Percentiles rank a stretch among this genome's conserved stretches.
phyloP scores from a whole-genome alignment of 495 filamentous ascomycete genomes.

The Aspergillus kassunensis region DNA sequence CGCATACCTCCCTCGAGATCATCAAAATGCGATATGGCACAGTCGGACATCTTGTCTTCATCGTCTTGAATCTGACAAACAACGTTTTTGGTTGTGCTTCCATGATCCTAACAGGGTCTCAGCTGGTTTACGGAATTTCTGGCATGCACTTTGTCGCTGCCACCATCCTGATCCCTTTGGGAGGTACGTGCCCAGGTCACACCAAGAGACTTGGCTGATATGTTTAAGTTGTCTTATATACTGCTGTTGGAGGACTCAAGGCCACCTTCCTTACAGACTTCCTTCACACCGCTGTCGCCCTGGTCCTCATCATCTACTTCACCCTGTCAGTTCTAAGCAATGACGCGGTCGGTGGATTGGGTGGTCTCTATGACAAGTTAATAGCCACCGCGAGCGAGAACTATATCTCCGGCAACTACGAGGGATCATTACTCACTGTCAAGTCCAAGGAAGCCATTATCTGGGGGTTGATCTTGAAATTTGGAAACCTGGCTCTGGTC shows the following conservation, averaged over 20 bases:
- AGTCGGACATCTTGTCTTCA: conserved; percentile 47
- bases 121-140: conserved; percentile 35
- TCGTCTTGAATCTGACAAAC: conserved; percentile 47
- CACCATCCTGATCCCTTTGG: conserved; percentile 43
- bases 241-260: conserved; percentile 38
- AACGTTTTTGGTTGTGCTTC: conserved; percentile 48
- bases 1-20: conserved; percentile 53
- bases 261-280: conserved; percentile 41
- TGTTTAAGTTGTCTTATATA: conserved; percentile 34
- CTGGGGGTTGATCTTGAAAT: conserved; percentile 44
- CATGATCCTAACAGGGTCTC: conserved; percentile 37
- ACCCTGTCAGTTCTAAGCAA: conserved; percentile 33
- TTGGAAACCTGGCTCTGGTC: conserved; percentile 48
- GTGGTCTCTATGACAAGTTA: conserved; percentile 38
- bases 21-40: conserved; percentile 51
- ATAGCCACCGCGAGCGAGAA: conserved; percentile 28
- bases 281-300: conserved; percentile 34
- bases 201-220: not conserved
- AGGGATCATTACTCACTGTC: conserved; percentile 46
- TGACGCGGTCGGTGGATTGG: conserved; percentile 27
- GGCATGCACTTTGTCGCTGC: conserved; percentile 41
- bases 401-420: conserved; percentile 42
- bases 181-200: conserved; percentile 27
- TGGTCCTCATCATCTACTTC: conserved; percentile 41
- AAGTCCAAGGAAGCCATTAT: conserved; percentile 51